Base-by-base conservation (phyloP, 805 yeast species). In the Lipomyces mesembrius region DNA sequence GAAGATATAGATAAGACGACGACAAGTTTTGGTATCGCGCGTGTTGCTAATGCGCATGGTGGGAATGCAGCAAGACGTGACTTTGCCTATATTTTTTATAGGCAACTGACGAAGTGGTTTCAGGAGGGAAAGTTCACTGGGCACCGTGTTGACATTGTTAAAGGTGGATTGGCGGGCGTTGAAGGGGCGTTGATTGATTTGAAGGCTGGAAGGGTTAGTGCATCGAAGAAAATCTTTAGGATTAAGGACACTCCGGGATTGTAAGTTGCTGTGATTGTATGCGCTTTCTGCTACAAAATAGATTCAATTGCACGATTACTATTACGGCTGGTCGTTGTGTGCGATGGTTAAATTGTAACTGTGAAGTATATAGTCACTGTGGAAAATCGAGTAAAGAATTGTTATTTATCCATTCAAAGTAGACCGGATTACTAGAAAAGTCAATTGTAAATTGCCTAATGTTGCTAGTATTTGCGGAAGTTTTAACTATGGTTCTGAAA, bases 161-260 rank as follows among this genome's bases (percentile, higher is more conserved):
- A 53, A n/a, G 58, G 58, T 9, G 66, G 66, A 27, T 56, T 63
- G 22, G 60, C 34, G 11, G 66, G 63, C 14, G 63, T 63, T 12
- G 56, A n/a, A 12, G 17, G 17, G 2, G 59, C 53, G 12, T 54
- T 63, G 32, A 14, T 6, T 14, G 49, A 49, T 9, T 32, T 63
- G 27, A 51, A 53, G 25, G 55, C 27, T 32, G 39, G 46, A 43
- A 53, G 60, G 57, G 52, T 51, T 53, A 59, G 59, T 20, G 63
- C 63, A 14, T 29, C 56, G n/a, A 63, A 63, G 57, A 53, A 51
- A 11, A 51, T 59, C 11, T 63, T 63, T 59, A 34, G 57, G n/a
- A 59, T 63, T 59, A 59, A 62, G 49, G 66, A 63, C 27, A 62
- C 61, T 17, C 58, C 58, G 37, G 60, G 61, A 25, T 66, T 66